Base-by-base conservation (phyloP, 805 yeast species). In the Saccharomycopsis sp. region DNA sequence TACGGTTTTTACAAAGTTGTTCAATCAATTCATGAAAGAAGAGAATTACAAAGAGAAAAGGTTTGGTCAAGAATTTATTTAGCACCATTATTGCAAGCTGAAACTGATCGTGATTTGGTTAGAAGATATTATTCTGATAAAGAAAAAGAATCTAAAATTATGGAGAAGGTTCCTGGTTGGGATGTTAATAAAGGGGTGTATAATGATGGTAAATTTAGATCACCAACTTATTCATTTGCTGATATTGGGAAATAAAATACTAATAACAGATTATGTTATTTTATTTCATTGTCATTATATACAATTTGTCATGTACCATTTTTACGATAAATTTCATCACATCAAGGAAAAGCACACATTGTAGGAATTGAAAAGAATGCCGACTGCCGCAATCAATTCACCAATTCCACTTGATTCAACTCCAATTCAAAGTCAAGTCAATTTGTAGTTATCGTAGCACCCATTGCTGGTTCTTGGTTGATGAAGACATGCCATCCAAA, bases 51-150 rank as follows among this genome's bases (percentile, higher is more conserved):
- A 33, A 72, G 95, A 56, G 95, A 85, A 63, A 77, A 76, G 57
- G 69, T 74, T 50, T 85, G 93, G 89, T 72, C 89, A 6, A 72
- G 94, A 55, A 76, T 84, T 56, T 67, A 81, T 59, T 61, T 85
- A 38, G 71, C 77, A 56, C 95, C 95, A 1, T 67, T 83, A 52
- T 71, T 85, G 44, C 74, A 79, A 54, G 95, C 95, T 34, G 95
- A 86, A 64, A 79, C 77, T 54, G 95, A 85, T 62, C 73, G 95
- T 59, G 84, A 82, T 56, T 60, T 72, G 34, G 85, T 84, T 34
- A 76, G 95, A 66, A 72, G 95, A 57, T 72, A 75, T 50, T 68
- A 66, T 53, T 75, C 85, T 44, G 77, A 81, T 58, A 67, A 75
- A 61, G 75, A 72, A 56, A 73, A 86, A 65, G 94, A 85, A 67